phyloP scores from a whole-genome alignment of 257 asterid species.

The Eucommia ulmoides region DNA sequence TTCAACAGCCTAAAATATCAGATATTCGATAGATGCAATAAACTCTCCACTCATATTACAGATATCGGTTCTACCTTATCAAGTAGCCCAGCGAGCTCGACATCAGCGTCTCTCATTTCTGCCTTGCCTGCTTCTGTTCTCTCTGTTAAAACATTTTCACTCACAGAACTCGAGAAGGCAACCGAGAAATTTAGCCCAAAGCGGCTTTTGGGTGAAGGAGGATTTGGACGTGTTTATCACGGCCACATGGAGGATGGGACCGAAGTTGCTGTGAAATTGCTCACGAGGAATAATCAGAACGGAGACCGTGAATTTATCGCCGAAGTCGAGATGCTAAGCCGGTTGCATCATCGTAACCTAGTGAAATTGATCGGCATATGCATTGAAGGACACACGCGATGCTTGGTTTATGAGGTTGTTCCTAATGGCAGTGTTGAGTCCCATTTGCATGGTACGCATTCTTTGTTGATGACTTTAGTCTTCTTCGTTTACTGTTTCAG shows the following conservation, averaged over 20 bases:
- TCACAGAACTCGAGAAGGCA: slow-evolving; percentile 79
- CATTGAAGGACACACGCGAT: slow-evolving; percentile 56
- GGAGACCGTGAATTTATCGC: slow-evolving; percentile 96
- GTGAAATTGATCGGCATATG: slow-evolving; percentile 96
- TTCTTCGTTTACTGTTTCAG: no score
- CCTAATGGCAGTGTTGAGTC: slow-evolving; percentile 96
- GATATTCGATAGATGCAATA: no score
- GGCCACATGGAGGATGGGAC: slow-evolving; percentile 69
- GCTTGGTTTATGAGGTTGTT: slow-evolving; percentile 90
- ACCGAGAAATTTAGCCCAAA: slow-evolving; percentile 70
- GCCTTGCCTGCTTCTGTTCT: slow-evolving; percentile 78
- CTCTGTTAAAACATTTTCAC: slow-evolving; percentile 80
- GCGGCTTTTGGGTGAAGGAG: slow-evolving; percentile 91
- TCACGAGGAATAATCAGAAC: slow-evolving; percentile 65
- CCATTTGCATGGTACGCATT: slow-evolving; percentile 71
- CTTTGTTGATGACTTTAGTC: slow-evolving; percentile 7
- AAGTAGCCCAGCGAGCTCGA: slow-evolving; percentile 84
- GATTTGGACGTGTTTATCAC: slow-evolving; percentile 94
- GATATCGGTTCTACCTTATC: slow-evolving; percentile 68
- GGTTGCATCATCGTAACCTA: slow-evolving; percentile 96
- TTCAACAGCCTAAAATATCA: no score
- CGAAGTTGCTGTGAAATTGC: slow-evolving; percentile 80
- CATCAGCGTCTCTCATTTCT: slow-evolving; percentile 62
- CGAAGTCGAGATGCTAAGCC: slow-evolving; percentile 96
- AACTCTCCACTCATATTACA: slow-evolving; percentile 18